Conservation (phyloP, 257 asterid species). For the Ehretia macrophylla region DNA sequence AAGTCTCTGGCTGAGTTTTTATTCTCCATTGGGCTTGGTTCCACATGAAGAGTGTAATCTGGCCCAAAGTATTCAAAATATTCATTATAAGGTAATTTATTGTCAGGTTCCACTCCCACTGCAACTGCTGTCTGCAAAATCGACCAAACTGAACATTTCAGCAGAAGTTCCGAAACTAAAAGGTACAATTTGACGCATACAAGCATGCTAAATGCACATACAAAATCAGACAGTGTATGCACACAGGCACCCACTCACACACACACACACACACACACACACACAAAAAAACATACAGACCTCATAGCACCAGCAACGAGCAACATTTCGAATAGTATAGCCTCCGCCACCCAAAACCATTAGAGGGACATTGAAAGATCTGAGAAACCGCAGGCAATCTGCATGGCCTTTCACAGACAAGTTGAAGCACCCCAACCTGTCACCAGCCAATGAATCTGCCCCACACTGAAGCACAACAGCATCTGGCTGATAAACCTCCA, state of each 20-base stretch:
- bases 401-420: conserved; percentile 68
- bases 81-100: conserved; percentile 72
- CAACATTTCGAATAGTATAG: conserved; percentile 60
- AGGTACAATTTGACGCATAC: not conserved
- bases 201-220: not conserved
- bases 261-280: not conserved
- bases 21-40: conserved; percentile 59
- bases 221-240: not conserved
- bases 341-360: conserved; percentile 81
- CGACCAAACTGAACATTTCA: conserved; percentile 11
- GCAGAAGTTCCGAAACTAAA: not conserved
- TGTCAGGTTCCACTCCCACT: conserved; percentile 79
- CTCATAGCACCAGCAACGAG: conserved; percentile 76
- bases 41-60: conserved; percentile 68
- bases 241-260: not conserved
- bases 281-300: conserved; percentile 25
- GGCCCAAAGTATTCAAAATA: conserved; percentile 90
- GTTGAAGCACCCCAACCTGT: conserved; percentile 64
- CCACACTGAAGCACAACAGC: conserved; percentile 77
- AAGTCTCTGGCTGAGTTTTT: conserved; percentile 53
- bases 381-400: conserved; percentile 53
- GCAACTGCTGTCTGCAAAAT: conserved; percentile 82
- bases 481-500: conserved; percentile 62
- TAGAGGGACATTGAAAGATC: conserved; percentile 62
- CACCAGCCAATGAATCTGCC: conserved; percentile 66